Percentiles rank a stretch among this genome's conserved stretches.
These are phyloP conservation scores for Exidia glandulosa DNA, from an alignment of 768 basidiomycete genomes.

Conservation along the genomic window DNA sequence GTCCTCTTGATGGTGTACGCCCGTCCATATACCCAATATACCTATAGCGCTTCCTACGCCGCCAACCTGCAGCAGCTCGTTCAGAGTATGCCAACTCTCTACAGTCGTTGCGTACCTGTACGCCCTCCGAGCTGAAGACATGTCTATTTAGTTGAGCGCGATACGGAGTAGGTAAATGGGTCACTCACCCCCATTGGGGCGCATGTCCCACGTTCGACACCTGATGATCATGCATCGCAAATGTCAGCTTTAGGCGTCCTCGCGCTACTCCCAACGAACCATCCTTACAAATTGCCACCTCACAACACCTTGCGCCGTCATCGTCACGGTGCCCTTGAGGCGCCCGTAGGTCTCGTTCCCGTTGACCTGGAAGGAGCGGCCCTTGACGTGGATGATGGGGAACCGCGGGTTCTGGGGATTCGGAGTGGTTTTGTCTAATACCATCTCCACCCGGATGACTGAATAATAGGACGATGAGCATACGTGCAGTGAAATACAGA, in stretches of 20 bases:
- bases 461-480: too few species aligned
- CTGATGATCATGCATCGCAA: conserved; percentile 21
- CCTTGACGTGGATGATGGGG: conserved; percentile 37
- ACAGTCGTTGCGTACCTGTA: conserved; percentile 20
- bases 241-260: conserved; percentile 5
- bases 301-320: conserved; percentile 34
- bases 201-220: conserved; percentile 38
- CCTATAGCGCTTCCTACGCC: conserved; percentile 54
- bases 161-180: background rate
- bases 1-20: conserved; percentile 11
- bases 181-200: conserved; percentile 46
- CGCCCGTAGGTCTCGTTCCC: conserved; percentile 25
- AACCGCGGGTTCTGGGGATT: conserved; percentile 15
- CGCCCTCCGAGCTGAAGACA: conserved; percentile 43
- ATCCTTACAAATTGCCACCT: conserved; percentile 52
- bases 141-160: background rate
- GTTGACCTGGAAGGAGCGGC: conserved; percentile 32
- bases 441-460: conserved; percentile 47
- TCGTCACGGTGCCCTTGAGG: conserved; percentile 39
- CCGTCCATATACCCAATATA: conserved; percentile 59
- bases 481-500: too few species aligned
- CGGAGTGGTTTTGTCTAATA: conserved; percentile 23
- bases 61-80: conserved; percentile 35
- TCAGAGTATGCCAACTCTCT: conserved; percentile 3
- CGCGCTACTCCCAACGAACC: background rate